Base-by-base conservation (phyloP, 495 filamentous ascomycete genomes). In the Trypethelium eluteriae region DNA sequence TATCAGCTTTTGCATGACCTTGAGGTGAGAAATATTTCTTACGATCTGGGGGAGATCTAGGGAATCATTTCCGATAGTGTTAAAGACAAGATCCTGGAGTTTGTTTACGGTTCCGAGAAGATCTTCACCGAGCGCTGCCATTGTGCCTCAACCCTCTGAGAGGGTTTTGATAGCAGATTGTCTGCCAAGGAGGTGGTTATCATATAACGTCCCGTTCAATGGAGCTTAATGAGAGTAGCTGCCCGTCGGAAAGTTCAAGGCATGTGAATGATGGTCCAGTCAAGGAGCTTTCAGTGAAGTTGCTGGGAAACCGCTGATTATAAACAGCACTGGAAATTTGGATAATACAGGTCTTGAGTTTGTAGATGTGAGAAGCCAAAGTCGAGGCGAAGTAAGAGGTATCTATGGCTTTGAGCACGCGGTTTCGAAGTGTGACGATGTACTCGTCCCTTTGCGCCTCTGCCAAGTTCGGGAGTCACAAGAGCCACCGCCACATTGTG, bases 21-120 rank as follows among this genome's bases (percentile, higher is more conserved):
- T 2, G 25, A 62, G 2, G 18, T 14, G 5, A 39, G 69, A 49
- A 64, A 74, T 69, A 63, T 68, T 69, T 79, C 88, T 76, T 87
- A 98, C 94, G 81, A 99, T 99, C 77, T 99, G 94, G 64, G 94
- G 94, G 49, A 99, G 79, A 79, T 99, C 94, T 64, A 99, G 85
- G 44, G 93, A 97, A 75, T 99, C 94, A 79, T 94, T 96, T 75
- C 94, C 95, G 75, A 98, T 98, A 63, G 95, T 98, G 80, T 98
- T 98, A 81, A 98, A 98, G 66, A 98, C 94, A 73, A 99, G 79
- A 78, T 99, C 94, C 74, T 98, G 95, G 68, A 98, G 83, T 80
- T 93, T 93, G 80, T 98, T 98, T 75, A 98, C 94, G 62, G 89
- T 93, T 65, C 84, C 84, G 74, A 98, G 83, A 75, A 98, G 80